A percentile compares a stretch with the other conserved stretches of the same genome.
phyloP scores from a whole-genome alignment of 768 basidiomycete species.

The Boletus huronensis region DNA sequence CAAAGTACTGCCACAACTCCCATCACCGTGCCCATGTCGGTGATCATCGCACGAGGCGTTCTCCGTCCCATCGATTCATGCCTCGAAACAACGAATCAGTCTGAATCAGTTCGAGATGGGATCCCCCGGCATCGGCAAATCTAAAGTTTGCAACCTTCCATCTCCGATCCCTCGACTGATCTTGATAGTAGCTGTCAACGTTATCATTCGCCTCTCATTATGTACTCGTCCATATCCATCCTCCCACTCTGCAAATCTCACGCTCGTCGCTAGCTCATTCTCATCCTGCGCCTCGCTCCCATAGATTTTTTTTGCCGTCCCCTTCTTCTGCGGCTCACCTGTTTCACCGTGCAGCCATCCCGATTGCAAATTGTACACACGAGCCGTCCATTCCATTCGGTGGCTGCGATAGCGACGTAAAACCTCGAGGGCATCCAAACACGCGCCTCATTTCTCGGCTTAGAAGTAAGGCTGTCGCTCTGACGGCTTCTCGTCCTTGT shows the following conservation, averaged over 20 bases:
- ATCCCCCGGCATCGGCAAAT: slow-evolving; percentile 25
- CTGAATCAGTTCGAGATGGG: slow-evolving; percentile 17
- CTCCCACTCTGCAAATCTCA: slow-evolving; percentile 28
- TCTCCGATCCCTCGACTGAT: slow-evolving; percentile 32
- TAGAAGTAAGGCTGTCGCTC: neutral
- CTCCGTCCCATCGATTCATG: neutral
- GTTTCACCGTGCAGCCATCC: neutral
- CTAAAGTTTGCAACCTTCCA: slow-evolving; percentile 30
- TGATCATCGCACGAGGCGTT: slow-evolving; percentile 27
- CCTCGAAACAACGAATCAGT: neutral
- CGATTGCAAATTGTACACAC: slow-evolving; percentile 5
- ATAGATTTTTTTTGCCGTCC: neutral
- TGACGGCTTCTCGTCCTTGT: slow-evolving; percentile 5
- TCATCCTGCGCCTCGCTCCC: neutral
- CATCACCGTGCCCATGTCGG: slow-evolving; percentile 17
- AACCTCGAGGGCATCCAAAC: slow-evolving; percentile 1
- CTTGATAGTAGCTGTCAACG: slow-evolving; percentile 27
- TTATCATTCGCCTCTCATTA: slow-evolving; percentile 30
- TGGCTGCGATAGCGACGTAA: slow-evolving; percentile 27
- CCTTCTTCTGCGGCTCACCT: neutral
- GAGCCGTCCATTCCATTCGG: neutral
- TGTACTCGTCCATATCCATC: slow-evolving; percentile 22
- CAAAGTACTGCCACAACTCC: slow-evolving; percentile 23
- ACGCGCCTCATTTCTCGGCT: slow-evolving; percentile 8
- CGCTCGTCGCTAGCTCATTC: slow-evolving; percentile 4